A percentile compares a stretch with the other conserved stretches of the same genome.
Conservation (phyloP, 495 filamentous ascomycete species). For the Xylaria castorea region DNA sequence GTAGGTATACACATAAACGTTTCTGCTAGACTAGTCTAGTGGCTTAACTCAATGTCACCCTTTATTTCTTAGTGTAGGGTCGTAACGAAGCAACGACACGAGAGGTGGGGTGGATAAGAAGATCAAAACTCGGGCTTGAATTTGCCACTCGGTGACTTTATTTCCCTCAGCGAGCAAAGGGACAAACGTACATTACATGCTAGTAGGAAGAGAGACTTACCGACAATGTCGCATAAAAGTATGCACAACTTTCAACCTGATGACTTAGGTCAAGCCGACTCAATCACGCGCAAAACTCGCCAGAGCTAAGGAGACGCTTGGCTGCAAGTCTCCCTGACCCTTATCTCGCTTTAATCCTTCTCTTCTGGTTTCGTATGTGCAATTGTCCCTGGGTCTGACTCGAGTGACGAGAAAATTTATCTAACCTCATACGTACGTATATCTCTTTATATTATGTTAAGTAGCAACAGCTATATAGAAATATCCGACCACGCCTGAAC, state of each 20-base stretch:
- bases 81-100: background rate
- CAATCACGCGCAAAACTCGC: background rate
- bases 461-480: background rate
- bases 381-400: background rate
- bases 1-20: background rate
- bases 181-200: background rate
- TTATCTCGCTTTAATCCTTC: background rate
- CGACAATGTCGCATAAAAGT: background rate
- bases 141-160: background rate
- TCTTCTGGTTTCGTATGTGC: background rate
- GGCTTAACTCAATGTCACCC: constrained; percentile 8
- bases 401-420: background rate
- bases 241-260: background rate
- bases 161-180: background rate
- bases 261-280: background rate
- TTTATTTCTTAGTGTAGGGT: constrained; percentile 1
- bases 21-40: background rate
- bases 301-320: background rate
- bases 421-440: background rate
- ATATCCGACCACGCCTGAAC: background rate
- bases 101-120: background rate
- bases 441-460: background rate
- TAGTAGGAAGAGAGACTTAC: background rate
- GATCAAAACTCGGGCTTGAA: background rate
- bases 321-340: background rate